Evolutionary conservation across 306 rosid genomes (phyloP), one percentile per base, ranked within the genome.

Genomic region (Luffa aegyptiaca): DNA sequence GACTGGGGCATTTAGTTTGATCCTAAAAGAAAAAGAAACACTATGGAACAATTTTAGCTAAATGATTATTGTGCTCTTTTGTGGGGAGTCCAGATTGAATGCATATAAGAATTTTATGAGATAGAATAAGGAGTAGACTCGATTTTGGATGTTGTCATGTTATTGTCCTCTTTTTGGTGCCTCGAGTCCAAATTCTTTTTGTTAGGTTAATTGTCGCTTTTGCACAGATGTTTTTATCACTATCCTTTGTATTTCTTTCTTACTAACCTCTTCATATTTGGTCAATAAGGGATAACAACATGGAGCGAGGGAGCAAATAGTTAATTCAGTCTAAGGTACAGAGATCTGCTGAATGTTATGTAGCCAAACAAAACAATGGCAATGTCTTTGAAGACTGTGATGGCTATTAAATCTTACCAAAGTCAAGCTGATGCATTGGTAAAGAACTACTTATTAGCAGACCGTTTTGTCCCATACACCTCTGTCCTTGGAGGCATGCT

Each of bases 381-480:
- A 68, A 74, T 46, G 20, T 80, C 88, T 73, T 46, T 49, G 69
- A 73, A 85, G 74, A 82, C 90, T 49, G 84, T 53, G 49, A 83
- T 86, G 86, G 79, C 85, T 10, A 68, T 85, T 58, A 89, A 85
- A 64, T 83, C 92, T 68, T 89, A 89, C 86, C 88, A 89, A 86
- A 87, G 81, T 83, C 87, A 87, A 77, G 90, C 90, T 16, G 87
- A 64, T 55, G 70, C 61, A 26, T 72, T 89, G 71, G 76, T 85
- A 48, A 83, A 78, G 74, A 80, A 73, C 84, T 89, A 86, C 82
- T 80, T 89, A 69, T 81, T 89, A 41, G 87, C 88, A 4, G 92
- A 86, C 77, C 79, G 79, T 63, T 81, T 80, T 62, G 26, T 87
- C 17, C 90, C 90, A 37, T 87, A 83, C 77, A 83, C 88, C 72